phyloP scores from a whole-genome alignment of 768 basidiomycete genomes.

The Amanita thiersii region DNA sequence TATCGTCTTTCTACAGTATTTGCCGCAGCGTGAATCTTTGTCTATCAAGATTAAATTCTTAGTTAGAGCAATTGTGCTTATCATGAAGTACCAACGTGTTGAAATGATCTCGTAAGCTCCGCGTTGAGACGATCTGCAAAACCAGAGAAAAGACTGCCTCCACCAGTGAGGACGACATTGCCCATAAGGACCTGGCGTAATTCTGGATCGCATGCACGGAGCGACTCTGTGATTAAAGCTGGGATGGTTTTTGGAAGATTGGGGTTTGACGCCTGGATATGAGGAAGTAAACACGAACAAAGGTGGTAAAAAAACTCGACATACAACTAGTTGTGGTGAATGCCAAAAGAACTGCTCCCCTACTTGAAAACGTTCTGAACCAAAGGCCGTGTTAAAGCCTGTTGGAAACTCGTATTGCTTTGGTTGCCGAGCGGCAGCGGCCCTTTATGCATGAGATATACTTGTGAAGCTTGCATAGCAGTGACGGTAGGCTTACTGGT shows the following conservation, averaged over 20 bases:
- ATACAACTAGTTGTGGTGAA: slow-evolving; percentile 43
- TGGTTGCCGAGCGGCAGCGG: slow-evolving; percentile 44
- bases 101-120: slow-evolving; percentile 70
- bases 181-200: slow-evolving; percentile 83
- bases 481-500: slow-evolving; percentile 47
- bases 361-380: slow-evolving; percentile 69
- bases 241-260: slow-evolving; percentile 71
- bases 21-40: slow-evolving; percentile 89
- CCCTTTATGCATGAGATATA: slow-evolving; percentile 26
- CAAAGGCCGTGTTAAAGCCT: slow-evolving; percentile 82
- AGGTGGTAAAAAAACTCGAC: slow-evolving; percentile 12
- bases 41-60: slow-evolving; percentile 30
- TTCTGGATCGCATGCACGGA: slow-evolving; percentile 86
- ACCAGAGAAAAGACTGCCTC: slow-evolving; percentile 81
- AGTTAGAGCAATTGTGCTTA: not conserved
- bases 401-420: slow-evolving; percentile 93
- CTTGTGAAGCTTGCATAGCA: too few species aligned
- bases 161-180: slow-evolving; percentile 95
- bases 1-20: slow-evolving; percentile 86
- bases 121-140: slow-evolving; percentile 74
- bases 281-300: not conserved
- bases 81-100: slow-evolving; percentile 51
- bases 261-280: slow-evolving; percentile 42
- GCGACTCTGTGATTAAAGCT: slow-evolving; percentile 65
- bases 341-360: slow-evolving; percentile 90